phyloP scores from a whole-genome alignment of 306 rosid species.

The Heteromeles arbutifolia region DNA sequence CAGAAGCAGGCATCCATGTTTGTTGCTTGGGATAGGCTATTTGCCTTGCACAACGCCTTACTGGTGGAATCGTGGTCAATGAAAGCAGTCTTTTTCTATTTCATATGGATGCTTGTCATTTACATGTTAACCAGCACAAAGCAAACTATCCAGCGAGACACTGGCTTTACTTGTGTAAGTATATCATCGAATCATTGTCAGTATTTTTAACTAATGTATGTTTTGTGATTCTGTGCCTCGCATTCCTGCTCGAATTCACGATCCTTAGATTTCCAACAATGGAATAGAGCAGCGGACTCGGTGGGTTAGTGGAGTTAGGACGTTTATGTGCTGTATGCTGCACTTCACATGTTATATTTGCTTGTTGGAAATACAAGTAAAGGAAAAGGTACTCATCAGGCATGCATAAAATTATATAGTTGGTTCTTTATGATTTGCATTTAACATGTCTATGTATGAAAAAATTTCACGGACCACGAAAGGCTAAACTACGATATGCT shows the following conservation, averaged over 20 bases:
- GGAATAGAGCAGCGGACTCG: slow-evolving; percentile 3
- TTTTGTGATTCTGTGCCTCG: neutral
- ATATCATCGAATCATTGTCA: neutral
- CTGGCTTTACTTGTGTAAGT: slow-evolving; percentile 50
- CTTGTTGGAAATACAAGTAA: slow-evolving; percentile 10
- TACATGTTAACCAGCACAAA: slow-evolving; percentile 74
- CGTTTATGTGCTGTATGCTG: neutral
- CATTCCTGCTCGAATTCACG: slow-evolving; percentile 1
- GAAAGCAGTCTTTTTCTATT: slow-evolving; percentile 51
- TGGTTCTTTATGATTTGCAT: neutral
- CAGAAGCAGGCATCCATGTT: slow-evolving; percentile 69
- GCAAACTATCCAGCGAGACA: slow-evolving; percentile 62
- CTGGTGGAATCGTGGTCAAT: slow-evolving; percentile 59
- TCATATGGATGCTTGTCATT: slow-evolving; percentile 40
- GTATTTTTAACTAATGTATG: neutral
- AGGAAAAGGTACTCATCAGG: neutral
- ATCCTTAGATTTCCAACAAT: neutral
- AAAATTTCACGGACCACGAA: slow-evolving; percentile 11
- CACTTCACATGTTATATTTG: neutral
- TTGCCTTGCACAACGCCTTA: slow-evolving; percentile 60
- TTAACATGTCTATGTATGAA: neutral
- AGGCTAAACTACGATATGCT: slow-evolving; percentile 13
- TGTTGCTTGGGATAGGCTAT: slow-evolving; percentile 52
- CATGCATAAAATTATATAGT: neutral
- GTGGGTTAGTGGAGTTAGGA: slow-evolving; percentile 6